A percentile compares a stretch with the other conserved stretches of the same genome.
These are phyloP conservation scores for Hsuehochloa calcarea DNA, from an alignment of 176 grass and related monocot genomes.

Conservation along the genomic window DNA sequence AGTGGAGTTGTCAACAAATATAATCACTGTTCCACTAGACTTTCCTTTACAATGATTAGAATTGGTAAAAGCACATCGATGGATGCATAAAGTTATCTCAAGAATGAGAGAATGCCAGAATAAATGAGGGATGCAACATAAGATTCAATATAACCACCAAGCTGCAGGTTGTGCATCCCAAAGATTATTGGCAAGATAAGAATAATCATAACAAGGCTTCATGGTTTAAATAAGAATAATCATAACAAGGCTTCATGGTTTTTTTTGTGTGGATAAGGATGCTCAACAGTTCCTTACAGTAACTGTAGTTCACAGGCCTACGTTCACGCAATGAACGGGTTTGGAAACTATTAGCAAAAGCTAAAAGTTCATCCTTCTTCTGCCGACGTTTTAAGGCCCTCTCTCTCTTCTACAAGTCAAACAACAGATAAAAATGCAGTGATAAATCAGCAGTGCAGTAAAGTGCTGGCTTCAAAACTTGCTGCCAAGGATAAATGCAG, in stretches of 20 bases:
- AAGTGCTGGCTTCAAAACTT: constrained; percentile 5
- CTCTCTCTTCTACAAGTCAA: constrained; percentile 65
- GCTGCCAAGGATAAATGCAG: constrained; percentile 19
- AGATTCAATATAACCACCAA: constrained; percentile 19
- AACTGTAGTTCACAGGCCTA: constrained; percentile 64
- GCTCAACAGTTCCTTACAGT: constrained; percentile 48
- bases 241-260: not conserved
- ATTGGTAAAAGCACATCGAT: not conserved
- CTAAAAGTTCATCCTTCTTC: constrained; percentile 57
- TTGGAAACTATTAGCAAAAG: constrained; percentile 43
- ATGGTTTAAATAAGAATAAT: not conserved
- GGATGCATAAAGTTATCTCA: constrained; percentile 12
- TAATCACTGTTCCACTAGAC: not conserved
- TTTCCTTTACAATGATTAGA: not conserved
- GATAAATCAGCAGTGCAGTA: constrained; percentile 1
- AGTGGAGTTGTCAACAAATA: not conserved
- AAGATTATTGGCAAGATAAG: not conserved
- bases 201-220: not conserved
- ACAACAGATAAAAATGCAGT: constrained; percentile 26
- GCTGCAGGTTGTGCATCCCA: not conserved
- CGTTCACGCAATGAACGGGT: constrained; percentile 51
- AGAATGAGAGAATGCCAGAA: not conserved
- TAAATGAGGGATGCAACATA: constrained; percentile 16
- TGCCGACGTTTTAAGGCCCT: constrained; percentile 66
- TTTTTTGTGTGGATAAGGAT: constrained; percentile 3